Evolutionary conservation across 2,329 filamentous ascomycete species (phyloP).

Genomic region (Talaromyces funiculosus): DNA sequence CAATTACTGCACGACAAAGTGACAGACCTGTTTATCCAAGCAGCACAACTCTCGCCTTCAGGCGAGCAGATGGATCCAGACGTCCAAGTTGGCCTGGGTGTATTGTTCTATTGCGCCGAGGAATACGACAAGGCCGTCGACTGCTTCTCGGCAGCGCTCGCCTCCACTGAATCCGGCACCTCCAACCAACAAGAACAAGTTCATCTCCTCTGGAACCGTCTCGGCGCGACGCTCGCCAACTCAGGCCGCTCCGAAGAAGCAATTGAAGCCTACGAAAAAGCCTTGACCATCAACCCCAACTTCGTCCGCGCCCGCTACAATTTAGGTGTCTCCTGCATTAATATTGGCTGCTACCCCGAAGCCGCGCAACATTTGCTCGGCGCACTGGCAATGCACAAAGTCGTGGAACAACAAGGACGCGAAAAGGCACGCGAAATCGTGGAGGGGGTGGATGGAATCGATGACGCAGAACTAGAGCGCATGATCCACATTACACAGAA

Average conservation of each 20-base stretch:
- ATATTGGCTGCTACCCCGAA: conserved; percentile 90
- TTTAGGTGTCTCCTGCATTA: conserved; percentile 92
- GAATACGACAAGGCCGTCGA: conserved; percentile 98
- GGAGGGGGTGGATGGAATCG: conserved; percentile 51
- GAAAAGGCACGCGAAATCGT: conserved; percentile 80
- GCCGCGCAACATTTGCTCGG: conserved; percentile 89
- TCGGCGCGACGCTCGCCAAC: conserved; percentile 94
- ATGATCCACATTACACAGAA: conserved; percentile 80
- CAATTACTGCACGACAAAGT: conserved; percentile 85
- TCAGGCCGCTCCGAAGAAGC: conserved; percentile 89
- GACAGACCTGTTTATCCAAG: conserved; percentile 82
- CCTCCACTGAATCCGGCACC: conserved; percentile 74
- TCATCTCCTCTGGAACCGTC: conserved; percentile 93
- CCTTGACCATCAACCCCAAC: conserved; percentile 82
- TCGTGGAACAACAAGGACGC: conserved; percentile 78
- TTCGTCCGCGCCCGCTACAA: conserved; percentile 97
- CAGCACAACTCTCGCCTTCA: conserved; percentile 83
- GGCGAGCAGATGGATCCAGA: conserved; percentile 97
- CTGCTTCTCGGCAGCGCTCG: conserved; percentile 90
- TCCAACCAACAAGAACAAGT: conserved; percentile 81
- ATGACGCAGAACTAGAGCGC: conserved; percentile 71
- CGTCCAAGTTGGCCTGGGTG: conserved; percentile 92
- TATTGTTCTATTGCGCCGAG: conserved; percentile 95
- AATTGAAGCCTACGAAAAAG: conserved; percentile 92
- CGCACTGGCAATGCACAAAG: conserved; percentile 90